Evolutionary conservation across 306 rosid genomes (phyloP), one percentile per base, ranked within the genome.

Genomic region (Medicago arabica): DNA sequence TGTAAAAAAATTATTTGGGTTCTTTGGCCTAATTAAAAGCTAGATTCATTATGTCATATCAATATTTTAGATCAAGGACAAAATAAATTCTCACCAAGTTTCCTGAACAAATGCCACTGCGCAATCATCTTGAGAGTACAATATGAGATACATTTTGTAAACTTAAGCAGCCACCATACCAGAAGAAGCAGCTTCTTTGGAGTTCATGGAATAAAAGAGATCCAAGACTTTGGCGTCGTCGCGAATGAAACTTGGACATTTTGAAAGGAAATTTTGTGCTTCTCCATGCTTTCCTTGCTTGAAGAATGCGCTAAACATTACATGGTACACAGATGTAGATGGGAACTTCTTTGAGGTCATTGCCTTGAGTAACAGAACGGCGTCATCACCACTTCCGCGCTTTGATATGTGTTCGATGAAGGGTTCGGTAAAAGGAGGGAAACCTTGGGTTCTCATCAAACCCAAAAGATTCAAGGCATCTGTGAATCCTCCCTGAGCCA

Each of bases 181-280:
- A 68, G 89, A 25, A 69, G 84, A 75, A 65, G 84, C 83, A 74
- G 75, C 74, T 76, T 81, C 86, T 71, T 34, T 86, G 44, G 91
- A 58, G 69, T 85, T 83, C 75, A 47, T 63, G 67, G 90, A 84
- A 81, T 31, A 85, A 80, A 95, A 88, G 11, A 87, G 83, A 81
- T 86, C 83, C 85, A 95, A 85, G 57, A 92, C 89, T 72, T 92
- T 96, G 10, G 96, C 88, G 67, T 90, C 83, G 68, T 89, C 83
- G 10, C 97, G 91, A 43, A 92, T 87, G 87, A 60, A 83, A 54
- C 82, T 10, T 5, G 97, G 97, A 85, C 97, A 92, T 82, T 87
- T 81, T 14, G 96, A 84, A 66, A 95, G 99, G 75, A 88, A 84
- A 74, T 89, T 80, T 31, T 90, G 96, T 16, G 97, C 96, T 76